phyloP scores from a whole-genome alignment of 2,329 filamentous ascomycete species.

The Thelonectria olida region DNA sequence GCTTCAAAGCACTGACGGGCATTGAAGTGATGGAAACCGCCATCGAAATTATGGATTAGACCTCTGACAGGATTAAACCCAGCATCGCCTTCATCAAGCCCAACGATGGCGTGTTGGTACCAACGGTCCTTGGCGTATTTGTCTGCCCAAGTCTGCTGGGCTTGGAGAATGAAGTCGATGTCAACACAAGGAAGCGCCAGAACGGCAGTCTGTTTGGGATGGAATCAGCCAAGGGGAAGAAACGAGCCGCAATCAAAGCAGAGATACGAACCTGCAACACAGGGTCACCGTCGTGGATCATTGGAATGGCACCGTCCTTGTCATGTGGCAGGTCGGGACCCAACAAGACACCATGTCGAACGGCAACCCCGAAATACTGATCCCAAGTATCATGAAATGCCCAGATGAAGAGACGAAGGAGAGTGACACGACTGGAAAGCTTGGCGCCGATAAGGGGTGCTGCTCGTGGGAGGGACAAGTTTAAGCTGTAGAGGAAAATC shows the following conservation, averaged over 20 bases:
- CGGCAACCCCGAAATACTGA: conserved; percentile 46
- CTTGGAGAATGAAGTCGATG: conserved; percentile 57
- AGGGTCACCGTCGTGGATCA: conserved; percentile 47
- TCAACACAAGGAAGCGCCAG: conserved; percentile 55
- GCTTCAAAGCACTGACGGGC: conserved; percentile 48
- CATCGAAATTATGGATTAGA: conserved; percentile 31
- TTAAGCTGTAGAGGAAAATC: conserved; percentile 61
- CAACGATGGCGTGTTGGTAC: conserved; percentile 42
- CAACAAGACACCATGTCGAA: conserved; percentile 15
- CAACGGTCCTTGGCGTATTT: conserved; percentile 46
- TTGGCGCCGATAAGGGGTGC: conserved; percentile 55
- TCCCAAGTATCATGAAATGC: conserved; percentile 52
- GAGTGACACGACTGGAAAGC: conserved; percentile 53
- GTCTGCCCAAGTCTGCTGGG: conserved; percentile 58
- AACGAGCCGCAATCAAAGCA: neutral
- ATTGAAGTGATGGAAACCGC: conserved; percentile 43
- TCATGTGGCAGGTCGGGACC: conserved; percentile 17
- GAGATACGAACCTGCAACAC: conserved; percentile 53
- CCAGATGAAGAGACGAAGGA: conserved; percentile 48
- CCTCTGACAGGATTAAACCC: no score
- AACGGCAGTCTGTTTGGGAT: conserved; percentile 49
- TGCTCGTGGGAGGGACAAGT: conserved; percentile 56
- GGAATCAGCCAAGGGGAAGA: conserved; percentile 11
- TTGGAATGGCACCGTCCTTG: conserved; percentile 8
- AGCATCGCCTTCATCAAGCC: conserved; percentile 17